Base-by-base conservation (phyloP, 768 basidiomycete species). In the Punctularia strigosozonata region DNA sequence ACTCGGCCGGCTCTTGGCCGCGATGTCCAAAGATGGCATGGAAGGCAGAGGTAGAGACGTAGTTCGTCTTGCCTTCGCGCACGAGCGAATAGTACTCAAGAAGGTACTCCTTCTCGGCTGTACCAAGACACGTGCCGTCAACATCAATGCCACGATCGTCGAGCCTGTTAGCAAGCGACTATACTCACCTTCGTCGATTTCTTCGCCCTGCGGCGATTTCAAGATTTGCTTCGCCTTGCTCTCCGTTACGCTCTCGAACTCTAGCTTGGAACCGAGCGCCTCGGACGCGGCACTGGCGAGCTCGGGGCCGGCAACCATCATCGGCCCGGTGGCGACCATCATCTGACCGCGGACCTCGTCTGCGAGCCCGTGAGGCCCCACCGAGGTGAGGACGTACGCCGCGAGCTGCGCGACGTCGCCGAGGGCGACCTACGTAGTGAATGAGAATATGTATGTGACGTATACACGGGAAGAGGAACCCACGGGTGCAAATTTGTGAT, bases 11-110 rank as follows among this genome's bases (percentile, higher is more conserved):
- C 35, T 48, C 41, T 33, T 43, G 41, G 12, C 41, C 42, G 18
- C 42, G 43, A 20, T 43, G 30, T 0, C 53, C 55, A 24, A 47
- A 44, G 43, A 50, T 46, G 3, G 41, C 44, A 17, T 44, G 39
- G 48, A 54, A 55, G 1, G 56, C 50, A 13, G 41, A 22, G 18
- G 42, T 53, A 35, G 46, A 43, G 23, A 46, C 43, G 39, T 53
- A 53, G 46, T 46, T 49, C 25, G 57, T 52, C 50, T 56, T 60
- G 12, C 56, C 57, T 39, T 54, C 57, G 20, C 54, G 49, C n/a
- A 58, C 54, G 17, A 51, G 58, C 25, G 53, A 50, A 36, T 48
- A 55, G 37, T 50, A 52, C 42, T 61, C 61, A 41, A 52, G 45
- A 36, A 57, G 40, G 35, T 57, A 59, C 38, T 57, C 53, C 39